Conservation (phyloP, 306 rosid species). For the Vicia villosa region DNA sequence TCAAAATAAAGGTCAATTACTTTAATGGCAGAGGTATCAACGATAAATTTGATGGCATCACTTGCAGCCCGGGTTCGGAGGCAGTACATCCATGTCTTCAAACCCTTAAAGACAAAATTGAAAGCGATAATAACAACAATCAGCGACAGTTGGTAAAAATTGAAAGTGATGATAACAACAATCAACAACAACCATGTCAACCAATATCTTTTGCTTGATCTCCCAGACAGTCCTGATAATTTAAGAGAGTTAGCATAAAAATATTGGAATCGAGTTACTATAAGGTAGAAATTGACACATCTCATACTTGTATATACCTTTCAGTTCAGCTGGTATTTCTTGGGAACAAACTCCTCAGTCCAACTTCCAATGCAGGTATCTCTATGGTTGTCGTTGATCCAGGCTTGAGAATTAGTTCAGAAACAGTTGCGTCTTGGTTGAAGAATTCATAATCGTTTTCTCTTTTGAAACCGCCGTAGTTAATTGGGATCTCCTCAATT, state of each 20-base stretch:
- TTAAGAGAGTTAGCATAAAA: too few relatives aligned
- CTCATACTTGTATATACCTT: too few relatives aligned
- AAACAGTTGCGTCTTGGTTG: too few relatives aligned
- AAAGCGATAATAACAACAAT: conserved; percentile 13
- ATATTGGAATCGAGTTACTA: too few relatives aligned
- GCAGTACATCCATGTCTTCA: conserved; percentile 91
- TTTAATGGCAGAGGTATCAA: conserved; percentile 63
- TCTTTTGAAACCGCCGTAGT: conserved; percentile 54
- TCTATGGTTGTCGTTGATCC: conserved; percentile 53
- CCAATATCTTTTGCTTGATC: conserved; percentile 87
- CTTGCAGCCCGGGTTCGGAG: conserved; percentile 82
- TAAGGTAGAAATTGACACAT: too few relatives aligned
- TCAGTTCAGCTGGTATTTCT: conserved; percentile 70
- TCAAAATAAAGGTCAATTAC: too few relatives aligned
- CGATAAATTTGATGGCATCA: conserved; percentile 89
- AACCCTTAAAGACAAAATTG: conserved; percentile 52
- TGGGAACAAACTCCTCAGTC: too few relatives aligned
- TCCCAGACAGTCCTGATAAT: conserved; percentile 87
- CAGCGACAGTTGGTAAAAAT: background rate
- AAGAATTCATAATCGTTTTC: conserved; percentile 51
- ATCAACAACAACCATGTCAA: conserved; percentile 76
- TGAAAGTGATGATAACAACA: background rate
- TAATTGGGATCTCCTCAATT: conserved; percentile 51
- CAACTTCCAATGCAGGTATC: conserved; percentile 55
- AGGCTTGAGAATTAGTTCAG: conserved; percentile 46